phyloP scores from a whole-genome alignment of 1,284 basidiomycete genomes.

The Jaminaea rosea region DNA sequence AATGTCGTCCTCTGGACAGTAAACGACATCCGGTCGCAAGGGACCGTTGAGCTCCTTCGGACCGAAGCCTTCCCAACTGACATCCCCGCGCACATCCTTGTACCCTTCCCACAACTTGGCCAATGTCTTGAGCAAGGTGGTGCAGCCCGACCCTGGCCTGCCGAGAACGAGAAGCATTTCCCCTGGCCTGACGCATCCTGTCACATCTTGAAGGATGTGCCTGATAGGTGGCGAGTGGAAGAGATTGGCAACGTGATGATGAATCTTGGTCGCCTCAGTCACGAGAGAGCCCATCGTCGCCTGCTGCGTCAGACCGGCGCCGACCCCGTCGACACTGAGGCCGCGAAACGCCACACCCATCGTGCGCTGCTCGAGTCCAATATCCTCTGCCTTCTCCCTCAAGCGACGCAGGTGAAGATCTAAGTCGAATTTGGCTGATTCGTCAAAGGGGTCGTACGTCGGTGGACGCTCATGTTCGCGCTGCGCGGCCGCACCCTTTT shows the following conservation, averaged over 20 bases:
- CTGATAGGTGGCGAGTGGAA: conserved; percentile 28
- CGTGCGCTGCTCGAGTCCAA: conserved; percentile 21
- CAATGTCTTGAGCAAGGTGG: conserved; percentile 18
- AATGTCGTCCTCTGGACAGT: conserved; percentile 26
- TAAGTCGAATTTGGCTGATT: conserved; percentile 45
- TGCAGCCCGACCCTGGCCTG: conserved; percentile 19
- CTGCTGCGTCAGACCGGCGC: conserved; percentile 10
- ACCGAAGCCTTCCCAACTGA: conserved; percentile 28
- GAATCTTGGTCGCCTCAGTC: conserved; percentile 14
- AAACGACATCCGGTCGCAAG: conserved; percentile 30
- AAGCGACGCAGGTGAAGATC: conserved; percentile 39
- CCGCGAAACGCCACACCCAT: conserved; percentile 4
- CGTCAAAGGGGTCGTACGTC: conserved; percentile 31
- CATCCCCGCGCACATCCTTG: conserved; percentile 22
- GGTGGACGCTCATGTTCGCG: background rate
- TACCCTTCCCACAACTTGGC: conserved; percentile 39
- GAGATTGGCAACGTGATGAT: conserved; percentile 12
- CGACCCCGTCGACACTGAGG: conserved; percentile 2
- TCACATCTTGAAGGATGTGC: conserved; percentile 27
- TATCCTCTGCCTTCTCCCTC: conserved; percentile 26
- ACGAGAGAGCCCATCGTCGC: conserved; percentile 21
- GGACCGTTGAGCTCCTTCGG: conserved; percentile 27
- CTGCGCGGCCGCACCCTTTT: conserved; percentile 4
- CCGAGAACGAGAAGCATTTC: conserved; percentile 43
- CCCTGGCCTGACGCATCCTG: conserved; percentile 34